A percentile compares a stretch with the other conserved stretches of the same genome.
Evolutionary conservation across 2,329 filamentous ascomycete genomes (phyloP).

Genomic region (Gnomoniopsis sp.): DNA sequence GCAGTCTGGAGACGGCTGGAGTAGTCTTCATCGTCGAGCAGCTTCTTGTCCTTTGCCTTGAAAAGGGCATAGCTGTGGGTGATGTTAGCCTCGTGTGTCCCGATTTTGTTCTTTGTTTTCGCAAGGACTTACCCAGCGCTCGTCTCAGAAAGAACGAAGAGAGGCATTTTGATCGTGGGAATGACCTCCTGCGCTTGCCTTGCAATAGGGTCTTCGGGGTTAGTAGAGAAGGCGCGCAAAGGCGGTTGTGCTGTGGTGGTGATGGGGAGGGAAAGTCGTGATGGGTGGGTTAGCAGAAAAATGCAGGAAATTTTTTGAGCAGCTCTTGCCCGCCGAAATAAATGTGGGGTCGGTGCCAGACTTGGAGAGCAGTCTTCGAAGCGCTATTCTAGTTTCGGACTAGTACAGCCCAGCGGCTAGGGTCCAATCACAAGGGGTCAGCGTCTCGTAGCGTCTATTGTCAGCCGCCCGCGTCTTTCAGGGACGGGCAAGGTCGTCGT

Average conservation of each 20-base stretch:
- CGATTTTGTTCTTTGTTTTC: not conserved
- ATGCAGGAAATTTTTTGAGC: slow-evolving; percentile 16
- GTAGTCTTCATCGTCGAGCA: slow-evolving; percentile 77
- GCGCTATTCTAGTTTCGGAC: no score
- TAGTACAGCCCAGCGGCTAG: no score
- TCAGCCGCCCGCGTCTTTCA: not conserved
- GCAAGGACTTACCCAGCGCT: slow-evolving; percentile 64
- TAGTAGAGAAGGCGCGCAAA: slow-evolving; percentile 22
- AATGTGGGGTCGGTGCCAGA: slow-evolving; percentile 17
- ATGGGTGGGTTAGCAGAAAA: slow-evolving; percentile 9
- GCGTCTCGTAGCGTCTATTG: no score
- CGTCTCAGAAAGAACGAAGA: slow-evolving; percentile 92
- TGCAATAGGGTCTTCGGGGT: slow-evolving; percentile 18
- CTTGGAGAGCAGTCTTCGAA: no score
- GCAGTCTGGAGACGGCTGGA: slow-evolving; percentile 73
- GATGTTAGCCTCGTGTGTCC: slow-evolving; percentile 29
- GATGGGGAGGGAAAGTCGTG: slow-evolving; percentile 4
- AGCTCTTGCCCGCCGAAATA: slow-evolving; percentile 1
- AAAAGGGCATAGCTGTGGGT: slow-evolving; percentile 83
- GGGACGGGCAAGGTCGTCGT: no score
- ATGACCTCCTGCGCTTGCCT: slow-evolving; percentile 19
- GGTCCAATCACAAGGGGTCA: no score
- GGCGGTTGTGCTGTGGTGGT: slow-evolving; percentile 10
- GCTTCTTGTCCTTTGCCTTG: slow-evolving; percentile 98
- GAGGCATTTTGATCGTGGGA: slow-evolving; percentile 61